phyloP scores from a whole-genome alignment of 805 yeast species.

The Yamadazyma phyllophila region DNA sequence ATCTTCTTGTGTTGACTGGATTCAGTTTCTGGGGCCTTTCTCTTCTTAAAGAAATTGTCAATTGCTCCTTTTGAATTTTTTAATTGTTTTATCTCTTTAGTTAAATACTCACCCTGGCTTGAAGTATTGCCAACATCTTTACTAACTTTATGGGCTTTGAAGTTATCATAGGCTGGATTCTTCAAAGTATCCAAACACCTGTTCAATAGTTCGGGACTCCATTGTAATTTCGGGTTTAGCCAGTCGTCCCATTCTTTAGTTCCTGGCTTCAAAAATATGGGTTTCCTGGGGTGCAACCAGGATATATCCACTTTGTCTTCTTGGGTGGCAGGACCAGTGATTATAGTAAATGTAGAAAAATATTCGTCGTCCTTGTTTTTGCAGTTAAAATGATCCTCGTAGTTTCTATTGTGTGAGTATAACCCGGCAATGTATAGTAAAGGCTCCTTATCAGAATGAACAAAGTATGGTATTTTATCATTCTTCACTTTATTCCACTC shows the following conservation, averaged over 20 bases:
- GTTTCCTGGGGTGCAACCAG: slow-evolving; percentile 80
- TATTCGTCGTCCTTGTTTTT: slow-evolving; percentile 16
- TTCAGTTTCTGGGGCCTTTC: background rate
- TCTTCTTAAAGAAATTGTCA: slow-evolving; percentile 25
- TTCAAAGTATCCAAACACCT: slow-evolving; percentile 35
- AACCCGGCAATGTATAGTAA: slow-evolving; percentile 62
- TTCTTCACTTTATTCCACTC: slow-evolving; percentile 62
- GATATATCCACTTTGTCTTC: slow-evolving; percentile 47
- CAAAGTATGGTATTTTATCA: slow-evolving; percentile 62
- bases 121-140: slow-evolving; percentile 62
- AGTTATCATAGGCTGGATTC: slow-evolving; percentile 28
- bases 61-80: slow-evolving; percentile 19
- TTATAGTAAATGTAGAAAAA: slow-evolving; percentile 58
- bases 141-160: slow-evolving; percentile 56
- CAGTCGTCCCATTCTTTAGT: slow-evolving; percentile 59
- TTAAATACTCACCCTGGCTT: slow-evolving; percentile 45
- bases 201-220: slow-evolving; percentile 40
- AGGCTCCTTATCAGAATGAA: slow-evolving; percentile 50
- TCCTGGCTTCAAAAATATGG: slow-evolving; percentile 62
- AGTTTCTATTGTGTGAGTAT: slow-evolving; percentile 36
- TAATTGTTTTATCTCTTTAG: slow-evolving; percentile 20
- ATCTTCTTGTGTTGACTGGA: background rate
- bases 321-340: slow-evolving; percentile 63
- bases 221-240: slow-evolving; percentile 48
- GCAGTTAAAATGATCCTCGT: slow-evolving; percentile 20